Evolutionary conservation across 768 basidiomycete species (phyloP).

Genomic region (Psilocybe subaeruginosa): DNA sequence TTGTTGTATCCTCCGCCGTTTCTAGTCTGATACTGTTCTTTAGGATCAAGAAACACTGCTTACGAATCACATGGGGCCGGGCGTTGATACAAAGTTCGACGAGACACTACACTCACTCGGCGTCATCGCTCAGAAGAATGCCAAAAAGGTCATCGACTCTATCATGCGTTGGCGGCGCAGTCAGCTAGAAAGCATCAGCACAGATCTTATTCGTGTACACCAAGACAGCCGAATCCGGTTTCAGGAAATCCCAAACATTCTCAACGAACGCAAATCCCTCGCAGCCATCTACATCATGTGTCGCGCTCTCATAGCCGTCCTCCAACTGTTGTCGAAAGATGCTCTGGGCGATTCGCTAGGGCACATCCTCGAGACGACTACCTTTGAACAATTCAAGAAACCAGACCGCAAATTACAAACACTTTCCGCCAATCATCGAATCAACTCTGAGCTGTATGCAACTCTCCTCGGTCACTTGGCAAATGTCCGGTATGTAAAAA

Average conservation of each 20-base stretch:
- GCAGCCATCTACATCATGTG: constrained; percentile 91
- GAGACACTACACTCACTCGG: constrained; percentile 83
- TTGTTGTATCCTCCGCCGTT: constrained; percentile 25
- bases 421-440: constrained; percentile 74
- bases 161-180: constrained; percentile 86
- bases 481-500: constrained; percentile 64
- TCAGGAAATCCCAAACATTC: constrained; percentile 50
- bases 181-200: constrained; percentile 63
- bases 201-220: constrained; percentile 57
- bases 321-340: constrained; percentile 74
- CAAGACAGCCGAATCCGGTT: constrained; percentile 37
- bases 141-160: constrained; percentile 83
- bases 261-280: constrained; percentile 76
- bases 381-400: constrained; percentile 81
- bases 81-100: constrained; percentile 80
- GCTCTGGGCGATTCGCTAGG: constrained; percentile 79
- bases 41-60: constrained; percentile 76
- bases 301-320: constrained; percentile 77
- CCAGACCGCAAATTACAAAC: constrained; percentile 69
- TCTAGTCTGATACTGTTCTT: constrained; percentile 1
- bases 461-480: constrained; percentile 85
- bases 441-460: constrained; percentile 83
- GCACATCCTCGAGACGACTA: constrained; percentile 82
- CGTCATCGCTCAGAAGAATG: constrained; percentile 82
- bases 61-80: constrained; percentile 67